These are phyloP conservation scores for Malassezia brasiliensis DNA, from an alignment of 1,284 basidiomycete species.

Conservation along the genomic window DNA sequence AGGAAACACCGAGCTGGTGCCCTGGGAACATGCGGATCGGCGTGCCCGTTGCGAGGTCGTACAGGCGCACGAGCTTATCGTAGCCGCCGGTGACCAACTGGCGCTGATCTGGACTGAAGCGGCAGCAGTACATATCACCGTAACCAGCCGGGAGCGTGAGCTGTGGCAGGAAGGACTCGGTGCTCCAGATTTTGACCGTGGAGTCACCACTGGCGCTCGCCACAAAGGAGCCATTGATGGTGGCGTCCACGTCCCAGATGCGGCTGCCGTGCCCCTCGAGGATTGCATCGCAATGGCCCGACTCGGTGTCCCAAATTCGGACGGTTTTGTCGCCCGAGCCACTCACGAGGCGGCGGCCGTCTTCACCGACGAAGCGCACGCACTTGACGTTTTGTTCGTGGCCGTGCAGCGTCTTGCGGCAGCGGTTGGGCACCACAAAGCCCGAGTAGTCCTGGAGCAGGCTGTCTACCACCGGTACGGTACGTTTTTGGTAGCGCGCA, in stretches of 20 bases:
- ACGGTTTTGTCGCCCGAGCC: conserved; percentile 49
- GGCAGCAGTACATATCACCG: conserved; percentile 52
- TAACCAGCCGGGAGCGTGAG: conserved; percentile 26
- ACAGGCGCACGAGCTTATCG: conserved; percentile 52
- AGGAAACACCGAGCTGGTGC: conserved; percentile 50
- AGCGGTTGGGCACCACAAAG: conserved; percentile 34
- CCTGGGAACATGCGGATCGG: conserved; percentile 52
- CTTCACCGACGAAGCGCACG: conserved; percentile 50
- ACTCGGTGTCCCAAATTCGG: conserved; percentile 39
- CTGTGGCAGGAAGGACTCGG: conserved; percentile 21
- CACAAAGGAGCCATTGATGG: conserved; percentile 35
- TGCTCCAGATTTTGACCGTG: conserved; percentile 51
- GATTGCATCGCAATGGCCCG: conserved; percentile 30
- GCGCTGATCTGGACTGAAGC: conserved; percentile 49
- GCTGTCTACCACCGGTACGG: conserved; percentile 41
- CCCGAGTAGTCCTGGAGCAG: conserved; percentile 37
- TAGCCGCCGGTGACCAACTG: conserved; percentile 51
- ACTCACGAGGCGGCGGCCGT: conserved; percentile 47
- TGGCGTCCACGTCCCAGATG: conserved; percentile 51
- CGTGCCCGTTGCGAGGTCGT: conserved; percentile 50
- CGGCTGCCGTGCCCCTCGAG: conserved; percentile 50
- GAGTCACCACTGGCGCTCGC: conserved; percentile 51
- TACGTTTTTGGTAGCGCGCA: conserved; percentile 43
- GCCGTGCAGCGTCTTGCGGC: conserved; percentile 40
- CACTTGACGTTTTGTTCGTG: conserved; percentile 52